Evolutionary conservation across 2,329 filamentous ascomycete genomes (phyloP), one percentile per base, ranked within the genome.

Genomic region (Meredithiella fracta): DNA sequence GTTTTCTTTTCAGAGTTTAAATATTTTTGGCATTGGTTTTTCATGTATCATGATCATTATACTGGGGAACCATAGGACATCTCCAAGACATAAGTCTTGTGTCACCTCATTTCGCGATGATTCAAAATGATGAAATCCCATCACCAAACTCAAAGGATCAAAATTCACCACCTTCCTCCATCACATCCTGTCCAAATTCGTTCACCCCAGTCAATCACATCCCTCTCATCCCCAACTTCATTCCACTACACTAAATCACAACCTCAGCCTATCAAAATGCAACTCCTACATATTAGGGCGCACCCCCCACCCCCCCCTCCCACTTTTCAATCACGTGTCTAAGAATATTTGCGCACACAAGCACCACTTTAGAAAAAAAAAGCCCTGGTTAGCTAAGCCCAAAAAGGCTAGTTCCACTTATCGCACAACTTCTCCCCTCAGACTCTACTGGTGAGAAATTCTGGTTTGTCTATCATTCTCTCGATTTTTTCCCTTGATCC

Each of bases 381-480:
- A 53, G 53, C 57, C 57, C 53, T 56, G 38, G 40, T 52, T 49
- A 47, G 47, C 57, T 54, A 54, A 50, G 50, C 54, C 57, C 31
- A 59, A 56, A 29, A 53, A 56, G 57, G 26, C 34, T 31, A 53
- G 54, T 51, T 56, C 53, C 53, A 59, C 50, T 56, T 53, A 53
- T 56, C 54, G 40, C 57, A 59, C 57, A 59, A 59, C 50, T 59
- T 59, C 50, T 51, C 53, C 49, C 26, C 38, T 40, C 53, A 56
- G 57, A 59, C 52, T 54, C 34, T 56, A 59, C 54, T 56, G 57
- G 50, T 59, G 54, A 59, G 57, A 59, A 59, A 59, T 56, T 59
- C 54, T 59, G 44, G 57, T 56, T 53, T 54, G 26, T 53, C 50
- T 59, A 51, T 56, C 51, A 55, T 51, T 59, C 54, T 59, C 51